A percentile compares a stretch with the other conserved stretches of the same genome.
Evolutionary conservation across 768 basidiomycete genomes (phyloP).

Genomic region (Guyanaporus albipodus): DNA sequence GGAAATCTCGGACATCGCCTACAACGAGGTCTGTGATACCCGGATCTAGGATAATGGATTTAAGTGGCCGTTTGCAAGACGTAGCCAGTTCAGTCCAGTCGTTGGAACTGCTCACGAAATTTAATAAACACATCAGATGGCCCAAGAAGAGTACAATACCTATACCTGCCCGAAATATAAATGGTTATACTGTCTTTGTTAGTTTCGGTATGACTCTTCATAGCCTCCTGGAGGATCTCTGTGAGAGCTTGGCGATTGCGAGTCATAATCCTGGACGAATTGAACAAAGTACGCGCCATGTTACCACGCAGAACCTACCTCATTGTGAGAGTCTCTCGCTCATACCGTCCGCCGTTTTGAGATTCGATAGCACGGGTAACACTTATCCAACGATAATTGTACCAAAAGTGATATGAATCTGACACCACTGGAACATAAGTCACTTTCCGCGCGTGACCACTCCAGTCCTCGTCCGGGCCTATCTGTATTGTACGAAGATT

Average conservation of each 20-base stretch:
- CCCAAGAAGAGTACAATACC: too few relatives aligned
- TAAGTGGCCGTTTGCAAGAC: slow-evolving; percentile 60
- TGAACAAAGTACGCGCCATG: not conserved
- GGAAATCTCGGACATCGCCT: slow-evolving; percentile 67
- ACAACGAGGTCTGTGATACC: slow-evolving; percentile 63
- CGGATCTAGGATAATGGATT: slow-evolving; percentile 67
- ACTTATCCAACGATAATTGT: slow-evolving; percentile 31
- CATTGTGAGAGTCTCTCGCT: slow-evolving; percentile 20
- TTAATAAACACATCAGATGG: too few relatives aligned
- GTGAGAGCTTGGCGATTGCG: slow-evolving; percentile 45
- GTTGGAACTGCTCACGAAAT: slow-evolving; percentile 17
- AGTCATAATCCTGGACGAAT: slow-evolving; percentile 43
- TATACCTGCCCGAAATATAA: slow-evolving; percentile 45
- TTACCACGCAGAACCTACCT: slow-evolving; percentile 10
- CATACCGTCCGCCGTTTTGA: slow-evolving; percentile 15
- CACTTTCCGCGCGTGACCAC: slow-evolving; percentile 26
- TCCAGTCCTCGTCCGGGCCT: slow-evolving; percentile 21
- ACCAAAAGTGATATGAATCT: slow-evolving; percentile 34
- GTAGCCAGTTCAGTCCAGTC: slow-evolving; percentile 54
- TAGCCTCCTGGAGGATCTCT: slow-evolving; percentile 53
- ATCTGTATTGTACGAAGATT: slow-evolving; percentile 26
- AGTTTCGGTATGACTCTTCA: slow-evolving; percentile 46
- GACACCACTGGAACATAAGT: slow-evolving; percentile 34
- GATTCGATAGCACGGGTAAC: slow-evolving; percentile 21
- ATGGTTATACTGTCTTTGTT: slow-evolving; percentile 51